These are phyloP conservation scores for Neopestalotiopsis rosae DNA, from an alignment of 2,329 filamentous ascomycete species.

Conservation along the genomic window DNA sequence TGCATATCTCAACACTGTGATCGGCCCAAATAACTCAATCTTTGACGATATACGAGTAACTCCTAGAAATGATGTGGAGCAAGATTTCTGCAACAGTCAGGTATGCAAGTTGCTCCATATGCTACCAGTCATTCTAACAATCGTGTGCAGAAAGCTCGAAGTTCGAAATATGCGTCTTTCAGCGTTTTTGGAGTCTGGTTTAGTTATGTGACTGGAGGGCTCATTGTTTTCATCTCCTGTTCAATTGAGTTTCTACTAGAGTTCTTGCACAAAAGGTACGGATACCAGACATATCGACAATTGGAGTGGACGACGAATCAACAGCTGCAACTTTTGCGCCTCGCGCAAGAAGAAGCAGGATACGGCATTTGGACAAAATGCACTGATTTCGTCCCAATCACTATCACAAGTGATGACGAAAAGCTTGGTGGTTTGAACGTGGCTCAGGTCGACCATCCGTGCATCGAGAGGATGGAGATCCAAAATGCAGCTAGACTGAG, in stretches of 20 bases:
- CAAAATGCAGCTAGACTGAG: too few relatives aligned
- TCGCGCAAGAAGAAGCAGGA: conserved; percentile 5
- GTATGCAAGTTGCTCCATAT: background rate
- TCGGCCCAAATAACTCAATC: background rate
- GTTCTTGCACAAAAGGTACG: background rate
- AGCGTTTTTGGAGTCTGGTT: conserved; percentile 10
- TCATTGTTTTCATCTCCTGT: background rate
- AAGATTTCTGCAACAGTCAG: conserved; percentile 10
- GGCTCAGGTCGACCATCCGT: too few relatives aligned
- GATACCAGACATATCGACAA: conserved; percentile 2
- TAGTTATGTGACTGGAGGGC: background rate
- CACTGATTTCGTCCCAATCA: background rate
- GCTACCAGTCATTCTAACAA: background rate
- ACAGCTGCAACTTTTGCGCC: background rate
- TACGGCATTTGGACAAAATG: conserved; percentile 12
- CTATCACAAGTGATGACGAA: background rate
- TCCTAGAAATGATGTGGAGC: background rate
- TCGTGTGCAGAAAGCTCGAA: background rate
- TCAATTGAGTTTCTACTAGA: background rate
- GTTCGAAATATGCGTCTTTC: conserved; percentile 1
- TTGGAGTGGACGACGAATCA: conserved; percentile 12
- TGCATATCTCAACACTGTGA: background rate
- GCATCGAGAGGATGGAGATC: too few relatives aligned
- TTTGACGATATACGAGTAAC: background rate
- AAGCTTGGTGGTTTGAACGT: too few relatives aligned